Percentiles rank a stretch among this genome's conserved stretches.
These are phyloP conservation scores for Platismatia glauca DNA, from an alignment of 495 filamentous ascomycete genomes.

Conservation along the genomic window DNA sequence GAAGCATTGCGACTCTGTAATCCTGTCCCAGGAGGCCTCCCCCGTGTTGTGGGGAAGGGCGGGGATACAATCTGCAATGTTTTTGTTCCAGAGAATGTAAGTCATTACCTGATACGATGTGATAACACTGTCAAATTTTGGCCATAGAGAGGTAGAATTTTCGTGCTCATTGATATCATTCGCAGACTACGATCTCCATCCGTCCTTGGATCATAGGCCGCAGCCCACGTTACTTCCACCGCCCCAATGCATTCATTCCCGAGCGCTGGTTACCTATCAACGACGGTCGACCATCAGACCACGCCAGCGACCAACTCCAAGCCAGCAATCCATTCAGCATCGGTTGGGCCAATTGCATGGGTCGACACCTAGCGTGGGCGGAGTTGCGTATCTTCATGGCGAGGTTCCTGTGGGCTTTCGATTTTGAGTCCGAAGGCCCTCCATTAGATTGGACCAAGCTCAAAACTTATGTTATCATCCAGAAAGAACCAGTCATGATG, in stretches of 20 bases:
- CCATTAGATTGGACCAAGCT: too few species aligned
- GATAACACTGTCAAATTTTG: too few species aligned
- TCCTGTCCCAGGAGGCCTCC: constrained; percentile 39
- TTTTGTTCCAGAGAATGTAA: constrained; percentile 14
- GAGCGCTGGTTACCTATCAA: constrained; percentile 14
- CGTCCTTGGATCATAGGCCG: constrained; percentile 29
- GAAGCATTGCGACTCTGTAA: constrained; percentile 45
- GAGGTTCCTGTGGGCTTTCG: constrained; percentile 39
- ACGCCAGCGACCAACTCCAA: not conserved
- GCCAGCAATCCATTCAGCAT: constrained; percentile 1
- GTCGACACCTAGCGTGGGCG: constrained; percentile 32
- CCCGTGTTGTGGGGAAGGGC: constrained; percentile 38
- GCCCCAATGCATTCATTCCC: constrained; percentile 20
- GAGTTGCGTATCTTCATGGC: constrained; percentile 39
- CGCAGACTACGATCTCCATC: constrained; percentile 18
- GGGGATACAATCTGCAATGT: constrained; percentile 21
- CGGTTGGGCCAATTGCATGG: constrained; percentile 1
- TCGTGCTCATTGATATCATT: too few species aligned
- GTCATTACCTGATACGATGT: not conserved
- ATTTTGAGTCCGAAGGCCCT: constrained; percentile 36
- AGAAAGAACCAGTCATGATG: too few species aligned
- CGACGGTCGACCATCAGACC: not conserved
- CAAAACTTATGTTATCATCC: too few species aligned
- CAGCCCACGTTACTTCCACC: constrained; percentile 20
- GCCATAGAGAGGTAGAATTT: too few species aligned